A percentile compares a stretch with the other conserved stretches of the same genome.
These are phyloP conservation scores for Sporothrix protearum DNA, from an alignment of 2,329 filamentous ascomycete species.

Conservation along the genomic window DNA sequence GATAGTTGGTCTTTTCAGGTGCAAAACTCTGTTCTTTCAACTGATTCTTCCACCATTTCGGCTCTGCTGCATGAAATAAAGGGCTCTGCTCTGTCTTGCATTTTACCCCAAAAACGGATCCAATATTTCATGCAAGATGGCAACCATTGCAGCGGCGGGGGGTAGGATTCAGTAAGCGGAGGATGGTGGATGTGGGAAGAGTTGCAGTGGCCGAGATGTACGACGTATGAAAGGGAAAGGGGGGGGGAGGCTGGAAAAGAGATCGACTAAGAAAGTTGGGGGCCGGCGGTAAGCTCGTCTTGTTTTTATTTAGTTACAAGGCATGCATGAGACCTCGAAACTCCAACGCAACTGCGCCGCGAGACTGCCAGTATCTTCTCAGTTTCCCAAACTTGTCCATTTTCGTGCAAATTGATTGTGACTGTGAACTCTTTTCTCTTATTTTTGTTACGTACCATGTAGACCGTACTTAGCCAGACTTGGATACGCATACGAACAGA, in stretches of 20 bases:
- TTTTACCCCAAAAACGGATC: not conserved
- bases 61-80: not conserved
- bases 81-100: not conserved
- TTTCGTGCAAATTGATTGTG: not conserved
- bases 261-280: not conserved
- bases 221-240: too few relatives aligned
- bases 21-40: not conserved
- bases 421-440: not conserved
- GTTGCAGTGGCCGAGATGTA: not conserved
- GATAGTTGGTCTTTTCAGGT: not conserved
- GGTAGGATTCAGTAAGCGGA: not conserved
- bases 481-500: not conserved
- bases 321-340: not conserved
- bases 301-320: not conserved
- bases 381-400: not conserved
- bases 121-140: slow-evolving; percentile 4
- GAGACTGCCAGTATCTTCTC: not conserved
- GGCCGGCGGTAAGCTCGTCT: not conserved
- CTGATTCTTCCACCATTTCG: not conserved
- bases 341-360: not conserved
- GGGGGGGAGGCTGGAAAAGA: not conserved
- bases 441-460: not conserved
- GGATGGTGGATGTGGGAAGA: not conserved
- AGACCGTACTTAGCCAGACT: too few relatives aligned
- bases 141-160: not conserved